Evolutionary conservation across 352 stramenopile species (phyloP).

Genomic region (Phytophthora hybrid): DNA sequence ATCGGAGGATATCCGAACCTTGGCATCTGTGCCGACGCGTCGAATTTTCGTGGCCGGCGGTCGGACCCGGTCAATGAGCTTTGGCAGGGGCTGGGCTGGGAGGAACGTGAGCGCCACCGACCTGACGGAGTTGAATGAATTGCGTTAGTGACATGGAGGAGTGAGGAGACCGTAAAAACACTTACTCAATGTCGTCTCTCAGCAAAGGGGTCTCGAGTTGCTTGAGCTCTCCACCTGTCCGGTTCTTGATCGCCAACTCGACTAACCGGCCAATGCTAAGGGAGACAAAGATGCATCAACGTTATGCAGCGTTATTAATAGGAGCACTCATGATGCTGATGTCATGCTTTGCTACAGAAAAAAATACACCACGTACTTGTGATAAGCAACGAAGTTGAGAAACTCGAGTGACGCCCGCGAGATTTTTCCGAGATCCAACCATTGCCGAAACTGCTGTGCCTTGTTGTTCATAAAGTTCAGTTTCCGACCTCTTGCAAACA

Average conservation of each 20-base stretch:
- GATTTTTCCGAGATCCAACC: constrained; percentile 67
- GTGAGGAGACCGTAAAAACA: background rate
- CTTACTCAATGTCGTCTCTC: constrained; percentile 72
- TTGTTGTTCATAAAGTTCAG: constrained; percentile 89
- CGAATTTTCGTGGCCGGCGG: constrained; percentile 39
- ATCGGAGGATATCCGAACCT: constrained; percentile 2
- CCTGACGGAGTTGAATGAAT: constrained; percentile 18
- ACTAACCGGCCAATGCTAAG: constrained; percentile 82
- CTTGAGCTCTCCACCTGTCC: constrained; percentile 62
- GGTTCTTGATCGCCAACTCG: constrained; percentile 82
- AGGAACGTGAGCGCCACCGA: constrained; percentile 45
- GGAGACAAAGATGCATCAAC: background rate
- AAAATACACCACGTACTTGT: constrained; percentile 66
- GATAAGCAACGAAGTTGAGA: constrained; percentile 87
- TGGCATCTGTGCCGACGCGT: constrained; percentile 41
- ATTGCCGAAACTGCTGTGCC: constrained; percentile 70
- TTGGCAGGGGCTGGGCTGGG: constrained; percentile 36
- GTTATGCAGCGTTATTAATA: background rate
- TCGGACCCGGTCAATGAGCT: constrained; percentile 37
- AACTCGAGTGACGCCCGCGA: constrained; percentile 85
- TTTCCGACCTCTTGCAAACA: constrained; percentile 81
- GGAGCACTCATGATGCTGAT: background rate
- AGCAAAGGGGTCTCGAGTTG: constrained; percentile 59
- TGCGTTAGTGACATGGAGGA: background rate
- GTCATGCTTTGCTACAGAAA: background rate